Evolutionary conservation across 768 basidiomycete species (phyloP).

Genomic region (Rhodotorula toruloides): DNA sequence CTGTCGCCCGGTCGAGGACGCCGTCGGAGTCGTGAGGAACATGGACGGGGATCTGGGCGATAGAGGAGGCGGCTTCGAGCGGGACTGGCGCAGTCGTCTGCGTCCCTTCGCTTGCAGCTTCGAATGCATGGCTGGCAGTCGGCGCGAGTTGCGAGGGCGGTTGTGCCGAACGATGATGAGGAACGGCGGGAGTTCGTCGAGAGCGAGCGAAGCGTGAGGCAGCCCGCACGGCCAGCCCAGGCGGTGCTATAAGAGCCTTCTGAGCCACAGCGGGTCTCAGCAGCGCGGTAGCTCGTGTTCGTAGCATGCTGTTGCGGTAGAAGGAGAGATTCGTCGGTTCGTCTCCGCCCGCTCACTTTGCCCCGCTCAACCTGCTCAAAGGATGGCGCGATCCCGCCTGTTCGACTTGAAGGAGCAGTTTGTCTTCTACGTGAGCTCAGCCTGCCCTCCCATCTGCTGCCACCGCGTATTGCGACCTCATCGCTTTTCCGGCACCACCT

Average conservation of each 20-base stretch:
- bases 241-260: neutral
- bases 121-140: too few relatives aligned
- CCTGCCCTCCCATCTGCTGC: neutral
- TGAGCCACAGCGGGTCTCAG: neutral
- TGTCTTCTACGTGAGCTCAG: constrained; percentile 30
- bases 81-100: neutral
- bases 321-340: neutral
- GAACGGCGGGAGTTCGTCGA: neutral
- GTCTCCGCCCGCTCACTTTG: neutral
- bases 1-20: constrained; percentile 44
- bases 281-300: neutral
- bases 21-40: constrained; percentile 46
- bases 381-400: neutral
- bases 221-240: neutral
- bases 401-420: constrained; percentile 32
- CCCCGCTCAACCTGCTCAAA: neutral
- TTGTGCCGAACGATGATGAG: neutral
- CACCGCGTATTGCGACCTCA: too few relatives aligned
- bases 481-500: neutral
- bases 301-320: neutral
- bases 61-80: neutral
- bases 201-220: constrained; percentile 9
- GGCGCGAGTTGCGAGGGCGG: neutral
- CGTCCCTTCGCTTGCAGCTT: neutral
- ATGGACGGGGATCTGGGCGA: constrained; percentile 36